These are phyloP conservation scores for Paxillus rubicundulus DNA, from an alignment of 768 basidiomycete species.

Conservation along the genomic window DNA sequence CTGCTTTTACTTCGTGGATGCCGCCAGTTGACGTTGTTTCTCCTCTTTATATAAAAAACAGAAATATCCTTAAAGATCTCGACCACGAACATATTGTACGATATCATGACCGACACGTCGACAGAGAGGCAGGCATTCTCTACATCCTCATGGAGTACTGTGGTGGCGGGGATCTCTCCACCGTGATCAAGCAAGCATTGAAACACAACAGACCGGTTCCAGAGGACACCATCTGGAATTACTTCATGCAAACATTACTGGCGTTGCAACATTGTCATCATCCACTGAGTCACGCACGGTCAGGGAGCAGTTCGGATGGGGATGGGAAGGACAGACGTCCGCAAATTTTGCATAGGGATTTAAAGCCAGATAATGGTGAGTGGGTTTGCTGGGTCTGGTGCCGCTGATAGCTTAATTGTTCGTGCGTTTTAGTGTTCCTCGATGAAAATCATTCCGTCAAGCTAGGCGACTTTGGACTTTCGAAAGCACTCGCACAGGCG, in stretches of 20 bases:
- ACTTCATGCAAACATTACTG: constrained; percentile 88
- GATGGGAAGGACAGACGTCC: constrained; percentile 55
- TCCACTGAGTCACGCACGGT: constrained; percentile 51
- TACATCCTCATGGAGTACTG: constrained; percentile 99
- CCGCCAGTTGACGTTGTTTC: background rate
- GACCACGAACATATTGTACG: constrained; percentile 96
- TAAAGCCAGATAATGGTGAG: constrained; percentile 97
- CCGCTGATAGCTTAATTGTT: background rate
- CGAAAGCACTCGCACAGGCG: constrained; percentile 85
- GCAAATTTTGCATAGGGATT: constrained; percentile 88
- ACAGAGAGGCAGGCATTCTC: constrained; percentile 84
- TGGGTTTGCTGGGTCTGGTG: background rate
- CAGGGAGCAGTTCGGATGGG: constrained; percentile 35
- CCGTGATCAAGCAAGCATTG: constrained; percentile 76
- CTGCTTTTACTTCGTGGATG: background rate
- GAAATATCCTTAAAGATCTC: constrained; percentile 95
- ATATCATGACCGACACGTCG: constrained; percentile 90
- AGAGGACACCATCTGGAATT: constrained; percentile 94
- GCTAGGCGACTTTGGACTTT: constrained; percentile 95
- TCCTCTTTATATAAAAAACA: constrained; percentile 28
- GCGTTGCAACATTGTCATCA: constrained; percentile 94
- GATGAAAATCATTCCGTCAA: constrained; percentile 84
- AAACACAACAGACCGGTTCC: constrained; percentile 71
- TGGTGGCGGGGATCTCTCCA: constrained; percentile 91
- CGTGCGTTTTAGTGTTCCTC: constrained; percentile 70